Evolutionary conservation across 148 eudicot species (phyloP).

Genomic region (Spergularia bocconei): DNA sequence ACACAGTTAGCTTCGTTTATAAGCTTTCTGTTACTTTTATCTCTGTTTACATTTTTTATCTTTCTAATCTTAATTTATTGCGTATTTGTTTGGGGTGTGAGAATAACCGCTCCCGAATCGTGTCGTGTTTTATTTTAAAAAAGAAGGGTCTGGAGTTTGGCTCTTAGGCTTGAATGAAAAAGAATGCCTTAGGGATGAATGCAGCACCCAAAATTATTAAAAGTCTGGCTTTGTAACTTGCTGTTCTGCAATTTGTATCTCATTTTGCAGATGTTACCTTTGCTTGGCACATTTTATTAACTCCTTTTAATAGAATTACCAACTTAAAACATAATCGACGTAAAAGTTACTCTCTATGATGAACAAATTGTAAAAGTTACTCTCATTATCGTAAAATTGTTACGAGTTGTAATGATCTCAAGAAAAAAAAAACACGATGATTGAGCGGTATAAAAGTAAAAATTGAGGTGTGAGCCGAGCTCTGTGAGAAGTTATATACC

Average conservation of each 20-base stretch:
- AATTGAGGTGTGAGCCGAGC: too few species aligned
- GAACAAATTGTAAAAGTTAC: too few species aligned
- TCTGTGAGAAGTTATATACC: too few species aligned
- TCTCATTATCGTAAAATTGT: too few species aligned
- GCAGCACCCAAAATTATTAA: constrained; percentile 26
- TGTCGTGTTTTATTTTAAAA: neutral
- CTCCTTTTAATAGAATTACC: too few species aligned
- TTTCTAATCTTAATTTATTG: neutral
- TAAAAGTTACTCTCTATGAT: too few species aligned
- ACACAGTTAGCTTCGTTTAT: constrained; percentile 29
- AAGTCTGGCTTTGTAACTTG: neutral
- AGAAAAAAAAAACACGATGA: too few species aligned
- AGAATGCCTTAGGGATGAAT: constrained; percentile 35
- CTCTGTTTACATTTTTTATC: constrained; percentile 23
- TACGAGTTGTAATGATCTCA: too few species aligned
- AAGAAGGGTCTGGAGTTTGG: constrained; percentile 34
- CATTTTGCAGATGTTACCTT: constrained; percentile 7
- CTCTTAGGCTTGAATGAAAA: constrained; percentile 22
- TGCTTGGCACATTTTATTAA: constrained; percentile 10
- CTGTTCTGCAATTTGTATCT: constrained; percentile 4
- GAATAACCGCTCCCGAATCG: neutral
- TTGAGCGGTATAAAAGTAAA: too few species aligned
- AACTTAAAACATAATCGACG: too few species aligned
- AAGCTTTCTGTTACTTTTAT: constrained; percentile 34
- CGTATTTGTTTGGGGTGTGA: too few species aligned